Percentiles rank a stretch among this genome's conserved stretches.
Evolutionary conservation across 306 rosid genomes (phyloP).

Genomic region (Lithocarpus polystachyus): DNA sequence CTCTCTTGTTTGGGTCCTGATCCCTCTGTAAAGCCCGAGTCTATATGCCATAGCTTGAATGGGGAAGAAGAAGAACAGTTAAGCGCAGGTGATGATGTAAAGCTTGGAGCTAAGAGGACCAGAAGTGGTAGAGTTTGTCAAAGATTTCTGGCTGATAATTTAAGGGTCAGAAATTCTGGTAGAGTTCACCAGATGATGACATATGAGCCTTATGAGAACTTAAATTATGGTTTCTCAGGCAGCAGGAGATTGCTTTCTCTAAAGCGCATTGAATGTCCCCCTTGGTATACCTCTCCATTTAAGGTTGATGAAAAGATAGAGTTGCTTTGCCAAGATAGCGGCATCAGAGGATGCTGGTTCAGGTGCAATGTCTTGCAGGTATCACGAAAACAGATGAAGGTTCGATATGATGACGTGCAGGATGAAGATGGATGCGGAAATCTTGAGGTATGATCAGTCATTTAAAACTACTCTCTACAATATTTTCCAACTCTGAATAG

Average conservation of each 20-base stretch:
- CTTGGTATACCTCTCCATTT: constrained; percentile 41
- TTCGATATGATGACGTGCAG: constrained; percentile 73
- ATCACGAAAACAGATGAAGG: constrained; percentile 72
- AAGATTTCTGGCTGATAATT: constrained; percentile 33
- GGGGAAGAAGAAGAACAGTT: constrained; percentile 58
- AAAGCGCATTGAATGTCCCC: constrained; percentile 50
- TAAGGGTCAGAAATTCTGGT: constrained; percentile 49
- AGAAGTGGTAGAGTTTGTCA: constrained; percentile 53
- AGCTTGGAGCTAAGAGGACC: constrained; percentile 68
- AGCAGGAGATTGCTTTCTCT: constrained; percentile 42
- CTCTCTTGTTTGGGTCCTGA: constrained; percentile 70
- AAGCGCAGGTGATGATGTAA: constrained; percentile 46
- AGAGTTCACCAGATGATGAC: constrained; percentile 45
- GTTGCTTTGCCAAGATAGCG: constrained; percentile 96
- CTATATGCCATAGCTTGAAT: constrained; percentile 32
- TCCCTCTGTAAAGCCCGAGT: constrained; percentile 38
- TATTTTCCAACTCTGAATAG: constrained; percentile 17
- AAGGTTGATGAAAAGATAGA: constrained; percentile 81
- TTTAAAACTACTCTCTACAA: constrained; percentile 1
- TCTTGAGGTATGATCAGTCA: constrained; percentile 67
- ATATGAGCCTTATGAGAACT: constrained; percentile 41
- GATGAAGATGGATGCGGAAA: constrained; percentile 86
- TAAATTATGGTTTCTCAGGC: constrained; percentile 42
- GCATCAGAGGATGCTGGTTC: constrained; percentile 99
- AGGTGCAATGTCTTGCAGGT: constrained; percentile 73